Conservation (phyloP, 495 filamentous ascomycete genomes). For the Xylaria nigripes region DNA sequence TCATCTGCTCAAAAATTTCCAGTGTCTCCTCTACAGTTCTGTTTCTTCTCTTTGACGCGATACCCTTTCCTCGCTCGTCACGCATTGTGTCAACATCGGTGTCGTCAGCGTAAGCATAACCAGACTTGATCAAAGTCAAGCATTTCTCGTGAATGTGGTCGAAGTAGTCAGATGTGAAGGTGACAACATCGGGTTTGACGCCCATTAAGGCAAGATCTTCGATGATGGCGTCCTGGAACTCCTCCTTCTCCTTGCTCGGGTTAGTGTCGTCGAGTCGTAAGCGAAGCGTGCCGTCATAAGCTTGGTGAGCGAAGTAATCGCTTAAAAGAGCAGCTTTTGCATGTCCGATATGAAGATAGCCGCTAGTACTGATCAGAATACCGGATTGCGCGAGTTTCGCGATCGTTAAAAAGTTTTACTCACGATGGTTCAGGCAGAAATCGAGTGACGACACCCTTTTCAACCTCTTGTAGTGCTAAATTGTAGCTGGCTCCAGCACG, state of each 20-base stretch:
- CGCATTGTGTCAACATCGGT: slow-evolving; percentile 82
- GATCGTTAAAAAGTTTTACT: slow-evolving; percentile 23
- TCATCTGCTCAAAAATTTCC: slow-evolving; percentile 80
- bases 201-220: slow-evolving; percentile 82
- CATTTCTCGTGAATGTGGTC: slow-evolving; percentile 75
- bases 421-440: slow-evolving; percentile 95
- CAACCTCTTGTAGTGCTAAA: slow-evolving; percentile 77
- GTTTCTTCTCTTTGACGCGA: slow-evolving; percentile 67
- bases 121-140: slow-evolving; percentile 68
- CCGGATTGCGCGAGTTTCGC: slow-evolving; percentile 10
- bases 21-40: slow-evolving; percentile 74
- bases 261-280: slow-evolving; percentile 92
- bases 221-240: slow-evolving; percentile 82
- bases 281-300: slow-evolving; percentile 75
- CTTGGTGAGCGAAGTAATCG: slow-evolving; percentile 88
- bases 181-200: slow-evolving; percentile 68
- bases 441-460: slow-evolving; percentile 84
- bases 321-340: slow-evolving; percentile 87
- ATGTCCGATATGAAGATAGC: slow-evolving; percentile 90
- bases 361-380: slow-evolving; percentile 27
- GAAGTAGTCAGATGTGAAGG: slow-evolving; percentile 87
- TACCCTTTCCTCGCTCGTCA: slow-evolving; percentile 65
- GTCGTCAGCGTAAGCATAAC: slow-evolving; percentile 84
- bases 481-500: slow-evolving; percentile 87
- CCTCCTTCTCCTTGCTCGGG: slow-evolving; percentile 84